Conservation (phyloP, 169 alveolate genomes). For the Cryptosporidium felis region DNA sequence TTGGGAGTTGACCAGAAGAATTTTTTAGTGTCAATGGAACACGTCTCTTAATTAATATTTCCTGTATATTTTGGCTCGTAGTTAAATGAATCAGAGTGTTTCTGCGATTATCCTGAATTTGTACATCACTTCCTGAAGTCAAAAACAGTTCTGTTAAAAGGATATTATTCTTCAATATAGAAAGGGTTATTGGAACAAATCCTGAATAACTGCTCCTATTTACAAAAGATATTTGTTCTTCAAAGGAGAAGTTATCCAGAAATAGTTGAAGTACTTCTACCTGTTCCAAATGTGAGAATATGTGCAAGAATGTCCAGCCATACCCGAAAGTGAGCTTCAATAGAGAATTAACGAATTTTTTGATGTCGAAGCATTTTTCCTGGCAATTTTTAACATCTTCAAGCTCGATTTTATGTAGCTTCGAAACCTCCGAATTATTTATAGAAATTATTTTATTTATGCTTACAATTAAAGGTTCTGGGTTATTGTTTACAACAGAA, state of each 20-base stretch:
- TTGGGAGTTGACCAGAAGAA: constrained; percentile 58
- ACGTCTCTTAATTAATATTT: constrained; percentile 20
- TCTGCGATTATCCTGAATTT: constrained; percentile 48
- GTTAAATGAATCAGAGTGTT: constrained; percentile 56
- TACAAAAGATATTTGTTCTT: constrained; percentile 2
- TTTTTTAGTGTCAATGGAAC: not conserved
- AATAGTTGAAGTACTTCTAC: constrained; percentile 20
- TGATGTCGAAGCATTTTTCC: not conserved
- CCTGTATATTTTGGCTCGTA: constrained; percentile 2
- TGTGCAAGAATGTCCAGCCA: constrained; percentile 47
- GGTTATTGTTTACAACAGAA: not conserved
- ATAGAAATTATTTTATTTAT: not conserved
- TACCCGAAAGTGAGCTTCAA: constrained; percentile 11
- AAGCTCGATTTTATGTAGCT: constrained; percentile 2
- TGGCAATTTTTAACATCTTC: not conserved
- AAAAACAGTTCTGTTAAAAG: constrained; percentile 27
- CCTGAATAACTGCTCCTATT: constrained; percentile 24
- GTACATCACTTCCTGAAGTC: constrained; percentile 26
- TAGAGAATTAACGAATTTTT: not conserved
- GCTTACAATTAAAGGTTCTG: not conserved
- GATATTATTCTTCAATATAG: constrained; percentile 8
- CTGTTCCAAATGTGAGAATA: constrained; percentile 5
- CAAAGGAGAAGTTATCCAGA: constrained; percentile 16
- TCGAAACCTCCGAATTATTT: not conserved
- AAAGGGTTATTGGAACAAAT: constrained; percentile 13